These are phyloP conservation scores for Boletus reticuloceps DNA, from an alignment of 768 basidiomycete species.

Conservation along the genomic window DNA sequence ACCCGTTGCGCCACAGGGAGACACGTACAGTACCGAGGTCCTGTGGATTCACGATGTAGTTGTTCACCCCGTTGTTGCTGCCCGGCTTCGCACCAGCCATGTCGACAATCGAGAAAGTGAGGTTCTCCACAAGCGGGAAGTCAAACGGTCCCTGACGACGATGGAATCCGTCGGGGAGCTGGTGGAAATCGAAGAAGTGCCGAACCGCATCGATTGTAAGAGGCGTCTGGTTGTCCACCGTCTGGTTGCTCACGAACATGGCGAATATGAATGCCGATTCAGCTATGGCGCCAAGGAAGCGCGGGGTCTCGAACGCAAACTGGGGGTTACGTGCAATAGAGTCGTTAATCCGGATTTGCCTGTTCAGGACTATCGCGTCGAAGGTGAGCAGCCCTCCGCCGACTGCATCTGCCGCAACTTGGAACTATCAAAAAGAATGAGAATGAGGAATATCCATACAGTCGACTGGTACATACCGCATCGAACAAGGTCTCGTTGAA, in stretches of 20 bases:
- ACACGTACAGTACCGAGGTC: slow-evolving; percentile 12
- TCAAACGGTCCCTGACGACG: slow-evolving; percentile 14
- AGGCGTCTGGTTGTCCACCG: background rate
- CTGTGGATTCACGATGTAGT: slow-evolving; percentile 8
- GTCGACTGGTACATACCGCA: background rate
- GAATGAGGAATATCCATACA: no score
- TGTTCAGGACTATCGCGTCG: slow-evolving; percentile 15
- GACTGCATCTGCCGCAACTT: slow-evolving; percentile 11
- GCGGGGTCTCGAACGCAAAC: slow-evolving; percentile 14
- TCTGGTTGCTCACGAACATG: slow-evolving; percentile 25
- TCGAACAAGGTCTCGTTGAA: slow-evolving; percentile 27
- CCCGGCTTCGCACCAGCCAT: slow-evolving; percentile 8
- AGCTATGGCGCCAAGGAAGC: slow-evolving; percentile 10
- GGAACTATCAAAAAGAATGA: slow-evolving; percentile 1
- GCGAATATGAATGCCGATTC: slow-evolving; percentile 17
- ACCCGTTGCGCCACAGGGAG: background rate
- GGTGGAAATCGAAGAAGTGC: slow-evolving; percentile 12
- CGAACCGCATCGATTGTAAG: slow-evolving; percentile 8
- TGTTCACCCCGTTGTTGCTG: slow-evolving; percentile 11
- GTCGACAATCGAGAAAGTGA: background rate
- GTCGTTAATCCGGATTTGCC: slow-evolving; percentile 15
- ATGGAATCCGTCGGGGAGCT: slow-evolving; percentile 14
- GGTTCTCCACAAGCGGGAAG: background rate
- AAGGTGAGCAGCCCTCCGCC: slow-evolving; percentile 15
- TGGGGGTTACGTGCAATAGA: slow-evolving; percentile 22